Evolutionary conservation across 2,329 filamentous ascomycete genomes (phyloP).

Genomic region (Sodiomyces alkalinus): DNA sequence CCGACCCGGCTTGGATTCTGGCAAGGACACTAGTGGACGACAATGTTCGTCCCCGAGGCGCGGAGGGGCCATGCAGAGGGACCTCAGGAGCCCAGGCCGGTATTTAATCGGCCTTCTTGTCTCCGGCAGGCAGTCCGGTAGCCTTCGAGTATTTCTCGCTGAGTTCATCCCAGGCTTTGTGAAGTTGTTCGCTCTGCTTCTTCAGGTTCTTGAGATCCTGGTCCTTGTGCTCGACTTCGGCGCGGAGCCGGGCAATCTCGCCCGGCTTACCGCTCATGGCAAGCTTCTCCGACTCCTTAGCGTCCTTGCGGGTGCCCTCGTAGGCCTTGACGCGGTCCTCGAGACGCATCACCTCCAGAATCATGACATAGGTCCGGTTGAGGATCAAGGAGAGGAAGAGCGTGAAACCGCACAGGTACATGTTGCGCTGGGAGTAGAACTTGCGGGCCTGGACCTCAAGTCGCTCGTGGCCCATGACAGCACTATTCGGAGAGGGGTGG

Average conservation of each 20-base stretch:
- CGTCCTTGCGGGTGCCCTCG: constrained; percentile 40
- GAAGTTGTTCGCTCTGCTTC: constrained; percentile 78
- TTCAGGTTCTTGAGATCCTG: constrained; percentile 74
- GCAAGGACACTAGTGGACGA: no score
- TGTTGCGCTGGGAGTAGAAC: constrained; percentile 99
- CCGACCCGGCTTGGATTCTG: no score
- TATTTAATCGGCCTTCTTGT: constrained; percentile 43
- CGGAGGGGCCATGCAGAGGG: no score
- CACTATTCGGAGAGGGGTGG: constrained; percentile 25
- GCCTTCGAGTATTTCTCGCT: constrained; percentile 63
- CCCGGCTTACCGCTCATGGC: constrained; percentile 57
- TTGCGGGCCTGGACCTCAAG: constrained; percentile 98
- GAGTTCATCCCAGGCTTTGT: constrained; percentile 72
- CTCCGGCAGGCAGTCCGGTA: constrained; percentile 23
- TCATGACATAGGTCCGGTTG: constrained; percentile 98
- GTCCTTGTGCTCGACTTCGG: constrained; percentile 65
- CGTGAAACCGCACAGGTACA: constrained; percentile 99
- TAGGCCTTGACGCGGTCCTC: constrained; percentile 82
- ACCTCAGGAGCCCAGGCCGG: no score
- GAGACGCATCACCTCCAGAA: constrained; percentile 76
- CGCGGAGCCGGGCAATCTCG: constrained; percentile 55
- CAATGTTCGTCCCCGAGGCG: no score
- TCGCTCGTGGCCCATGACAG: constrained; percentile 78
- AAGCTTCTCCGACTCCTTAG: constrained; percentile 58
- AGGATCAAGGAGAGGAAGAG: constrained; percentile 97